These are phyloP conservation scores for Athelia sp. DNA, from an alignment of 1,284 basidiomycete genomes.

Conservation along the genomic window DNA sequence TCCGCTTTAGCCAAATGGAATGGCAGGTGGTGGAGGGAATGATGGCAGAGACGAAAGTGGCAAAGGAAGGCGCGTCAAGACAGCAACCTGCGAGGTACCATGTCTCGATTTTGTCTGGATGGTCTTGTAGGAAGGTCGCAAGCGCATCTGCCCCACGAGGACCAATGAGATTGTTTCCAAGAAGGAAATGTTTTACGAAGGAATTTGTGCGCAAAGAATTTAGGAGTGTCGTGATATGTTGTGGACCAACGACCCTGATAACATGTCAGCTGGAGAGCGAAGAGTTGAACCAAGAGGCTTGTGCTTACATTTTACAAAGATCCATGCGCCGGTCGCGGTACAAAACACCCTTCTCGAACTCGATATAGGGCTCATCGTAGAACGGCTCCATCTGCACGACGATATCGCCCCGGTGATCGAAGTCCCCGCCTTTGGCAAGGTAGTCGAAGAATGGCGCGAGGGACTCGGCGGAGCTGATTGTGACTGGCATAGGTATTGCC, in stretches of 20 bases:
- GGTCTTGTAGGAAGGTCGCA: slow-evolving; percentile 11
- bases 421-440: slow-evolving; percentile 1
- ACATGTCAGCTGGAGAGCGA: too few relatives aligned
- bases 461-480: slow-evolving; percentile 12
- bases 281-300: not conserved
- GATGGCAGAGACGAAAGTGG: slow-evolving; percentile 11
- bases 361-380: slow-evolving; percentile 14
- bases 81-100: slow-evolving; percentile 16
- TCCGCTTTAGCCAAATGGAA: slow-evolving; percentile 16
- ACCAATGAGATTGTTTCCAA: slow-evolving; percentile 17
- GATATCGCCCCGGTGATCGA: not conserved
- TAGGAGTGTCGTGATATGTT: slow-evolving; percentile 14
- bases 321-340: slow-evolving; percentile 15
- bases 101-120: slow-evolving; percentile 13
- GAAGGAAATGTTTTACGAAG: slow-evolving; percentile 12
- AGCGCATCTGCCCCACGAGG: slow-evolving; percentile 12
- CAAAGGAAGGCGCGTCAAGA: slow-evolving; percentile 10
- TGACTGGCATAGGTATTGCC: slow-evolving; percentile 13
- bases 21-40: slow-evolving; percentile 10
- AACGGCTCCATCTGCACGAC: slow-evolving; percentile 8
- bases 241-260: slow-evolving; percentile 11
- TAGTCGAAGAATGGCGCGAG: slow-evolving; percentile 10
- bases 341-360: slow-evolving; percentile 15
- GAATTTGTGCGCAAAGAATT: slow-evolving; percentile 12
- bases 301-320: slow-evolving; percentile 13